Evolutionary conservation across 2,329 filamentous ascomycete species (phyloP), one percentile per base, ranked within the genome.

Genomic region (Colletotrichum sp.): DNA sequence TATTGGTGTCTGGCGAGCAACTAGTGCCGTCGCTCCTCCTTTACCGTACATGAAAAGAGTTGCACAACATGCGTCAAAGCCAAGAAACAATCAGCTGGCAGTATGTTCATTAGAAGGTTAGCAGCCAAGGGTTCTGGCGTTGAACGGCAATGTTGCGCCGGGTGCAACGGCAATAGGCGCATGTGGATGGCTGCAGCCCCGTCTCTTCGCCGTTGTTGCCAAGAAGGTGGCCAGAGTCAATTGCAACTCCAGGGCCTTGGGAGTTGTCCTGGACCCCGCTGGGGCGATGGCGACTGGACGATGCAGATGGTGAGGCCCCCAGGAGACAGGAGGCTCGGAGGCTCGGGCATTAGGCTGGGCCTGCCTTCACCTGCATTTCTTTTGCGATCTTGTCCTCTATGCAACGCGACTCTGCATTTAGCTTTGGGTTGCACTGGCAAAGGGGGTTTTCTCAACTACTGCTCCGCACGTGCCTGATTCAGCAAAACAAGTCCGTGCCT

Each of bases 401-500:
- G 70, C 70, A 76, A 60, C 48, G 64, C 43, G 55, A 65, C 64
- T 30, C 57, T 58, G 58, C 65, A 65, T 48, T 73, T n/a, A 67
- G 55, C 32, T 36, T 64, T 69, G 30, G 58, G 74, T 69, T 52
- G 32, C 65, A 75, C 55, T 34, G 55, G 26, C 30, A 67, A 67
- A 72, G 69, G 69, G 7, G 26, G 30, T 55, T 28, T 55, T 36
- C 55, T 48, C 73, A 28, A 67, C 21, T 26, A 58, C 61, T 64
- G 34, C 70, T 65, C 64, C 13, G 58, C 73, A 73, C 70, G 70
- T 73, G 73, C 70, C 48, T 68, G 64, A 36, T 64, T 73, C 70
- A 65, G 57, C 43, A 48, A 24, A 55, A 32, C 21, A 57, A 61
- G 64, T 32, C 34, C 21, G 70, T 73, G 70, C 58, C 43, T 69